Conservation (phyloP, 306 rosid species). For the Corylus heterophylla region DNA sequence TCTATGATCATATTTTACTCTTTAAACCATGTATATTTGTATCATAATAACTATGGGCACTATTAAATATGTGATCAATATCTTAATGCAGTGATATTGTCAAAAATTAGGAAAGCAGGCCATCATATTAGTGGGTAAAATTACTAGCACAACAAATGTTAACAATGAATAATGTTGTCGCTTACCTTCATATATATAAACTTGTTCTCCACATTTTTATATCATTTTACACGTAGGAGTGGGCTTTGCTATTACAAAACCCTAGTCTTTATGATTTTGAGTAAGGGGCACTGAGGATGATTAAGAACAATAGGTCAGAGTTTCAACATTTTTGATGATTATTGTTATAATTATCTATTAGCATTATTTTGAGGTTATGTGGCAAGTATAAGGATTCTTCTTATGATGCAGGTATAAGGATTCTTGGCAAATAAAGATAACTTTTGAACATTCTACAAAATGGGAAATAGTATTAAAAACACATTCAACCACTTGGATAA, state of each 20-base stretch:
- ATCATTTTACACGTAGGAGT: too few relatives aligned
- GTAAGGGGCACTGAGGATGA: too few relatives aligned
- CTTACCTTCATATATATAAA: too few relatives aligned
- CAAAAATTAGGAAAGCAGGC: background rate
- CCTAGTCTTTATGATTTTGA: too few relatives aligned
- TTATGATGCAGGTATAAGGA: background rate
- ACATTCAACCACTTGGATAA: background rate
- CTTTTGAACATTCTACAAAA: background rate
- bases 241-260: too few relatives aligned
- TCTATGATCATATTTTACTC: background rate
- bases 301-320: too few relatives aligned
- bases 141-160: background rate
- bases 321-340: too few relatives aligned
- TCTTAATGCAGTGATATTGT: background rate
- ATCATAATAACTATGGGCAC: background rate
- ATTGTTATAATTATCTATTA: too few relatives aligned
- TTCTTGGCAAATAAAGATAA: background rate
- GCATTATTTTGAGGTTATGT: too few relatives aligned
- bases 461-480: background rate
- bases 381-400: background rate
- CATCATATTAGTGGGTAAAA: background rate
- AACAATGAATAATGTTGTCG: background rate
- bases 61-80: background rate
- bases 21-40: background rate
- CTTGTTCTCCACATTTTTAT: too few relatives aligned